Conservation (phyloP, 164 flowering plant genomes). For the Cinnamomum chago region DNA sequence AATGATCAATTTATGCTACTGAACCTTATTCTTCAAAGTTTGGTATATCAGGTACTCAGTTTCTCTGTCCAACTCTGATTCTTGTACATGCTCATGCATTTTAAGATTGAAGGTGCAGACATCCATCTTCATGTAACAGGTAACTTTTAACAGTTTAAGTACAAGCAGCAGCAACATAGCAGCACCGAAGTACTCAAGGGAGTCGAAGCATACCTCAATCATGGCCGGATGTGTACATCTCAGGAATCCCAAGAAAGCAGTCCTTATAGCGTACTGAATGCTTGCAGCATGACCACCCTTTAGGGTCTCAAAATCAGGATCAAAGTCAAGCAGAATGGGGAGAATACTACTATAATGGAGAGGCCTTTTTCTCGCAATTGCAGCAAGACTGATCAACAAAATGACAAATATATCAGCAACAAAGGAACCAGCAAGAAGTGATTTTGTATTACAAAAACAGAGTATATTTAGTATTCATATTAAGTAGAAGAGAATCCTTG, state of each 20-base stretch:
- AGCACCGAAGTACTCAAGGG: background rate
- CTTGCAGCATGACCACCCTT: constrained; percentile 73
- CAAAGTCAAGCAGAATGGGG: constrained; percentile 65
- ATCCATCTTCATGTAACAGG: background rate
- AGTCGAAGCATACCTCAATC: constrained; percentile 53
- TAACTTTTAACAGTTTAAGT: background rate
- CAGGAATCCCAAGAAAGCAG: constrained; percentile 88
- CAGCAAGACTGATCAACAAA: constrained; percentile 63
- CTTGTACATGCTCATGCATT: no score
- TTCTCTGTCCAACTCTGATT: no score
- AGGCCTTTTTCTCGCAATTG: constrained; percentile 84
- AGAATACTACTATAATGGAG: constrained; percentile 48
- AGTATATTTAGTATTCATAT: background rate
- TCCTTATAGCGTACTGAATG: constrained; percentile 76
- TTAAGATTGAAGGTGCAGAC: background rate
- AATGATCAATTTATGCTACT: no score
- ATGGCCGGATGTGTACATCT: constrained; percentile 65
- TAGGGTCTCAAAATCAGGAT: constrained; percentile 43
- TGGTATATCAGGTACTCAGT: no score
- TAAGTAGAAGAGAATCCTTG: background rate
- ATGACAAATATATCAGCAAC: background rate
- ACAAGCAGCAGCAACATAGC: background rate
- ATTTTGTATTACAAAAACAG: background rate
- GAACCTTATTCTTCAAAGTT: no score
- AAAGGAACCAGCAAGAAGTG: background rate